phyloP scores from a whole-genome alignment of 2,329 filamentous ascomycete species.

The Aureobasidium sp. region DNA sequence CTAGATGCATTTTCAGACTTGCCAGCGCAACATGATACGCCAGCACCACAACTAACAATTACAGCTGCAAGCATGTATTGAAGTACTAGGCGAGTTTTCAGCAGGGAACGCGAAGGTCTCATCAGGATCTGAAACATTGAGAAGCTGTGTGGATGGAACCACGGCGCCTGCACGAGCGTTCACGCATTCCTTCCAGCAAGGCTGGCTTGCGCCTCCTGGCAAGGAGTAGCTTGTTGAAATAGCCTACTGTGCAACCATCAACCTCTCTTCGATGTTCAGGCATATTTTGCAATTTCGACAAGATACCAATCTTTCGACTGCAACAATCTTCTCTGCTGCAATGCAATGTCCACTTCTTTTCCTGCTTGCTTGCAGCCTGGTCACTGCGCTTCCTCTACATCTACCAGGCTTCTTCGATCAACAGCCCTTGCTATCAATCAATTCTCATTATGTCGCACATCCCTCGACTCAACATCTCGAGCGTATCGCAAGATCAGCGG shows the following conservation, averaged over 20 bases:
- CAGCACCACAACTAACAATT: not conserved
- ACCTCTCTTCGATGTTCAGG: not conserved
- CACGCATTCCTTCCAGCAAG: conserved; percentile 1
- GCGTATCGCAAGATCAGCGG: conserved; percentile 22
- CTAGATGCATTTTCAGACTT: not conserved
- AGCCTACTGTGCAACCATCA: not conserved
- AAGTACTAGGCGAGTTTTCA: not conserved
- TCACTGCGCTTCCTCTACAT: not conserved
- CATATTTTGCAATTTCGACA: not conserved
- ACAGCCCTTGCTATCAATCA: not conserved
- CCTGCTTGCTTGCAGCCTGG: not conserved
- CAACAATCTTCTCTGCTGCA: not conserved
- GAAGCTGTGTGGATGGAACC: not conserved
- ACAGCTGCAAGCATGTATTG: not conserved
- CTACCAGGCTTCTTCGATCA: not conserved
- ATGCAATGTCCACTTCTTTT: conserved; percentile 4
- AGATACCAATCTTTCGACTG: not conserved
- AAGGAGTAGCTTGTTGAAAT: not conserved
- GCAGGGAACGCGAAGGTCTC: not conserved
- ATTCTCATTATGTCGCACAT: not conserved
- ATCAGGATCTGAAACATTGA: not conserved
- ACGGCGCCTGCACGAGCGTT: not conserved
- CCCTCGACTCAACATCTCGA: conserved; percentile 15
- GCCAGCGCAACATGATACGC: not conserved
- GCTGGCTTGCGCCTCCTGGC: not conserved